Evolutionary conservation across 805 yeast genomes (phyloP), one percentile per base, ranked within the genome.

Genomic region (Cyberlindnera samutprakarnensis): DNA sequence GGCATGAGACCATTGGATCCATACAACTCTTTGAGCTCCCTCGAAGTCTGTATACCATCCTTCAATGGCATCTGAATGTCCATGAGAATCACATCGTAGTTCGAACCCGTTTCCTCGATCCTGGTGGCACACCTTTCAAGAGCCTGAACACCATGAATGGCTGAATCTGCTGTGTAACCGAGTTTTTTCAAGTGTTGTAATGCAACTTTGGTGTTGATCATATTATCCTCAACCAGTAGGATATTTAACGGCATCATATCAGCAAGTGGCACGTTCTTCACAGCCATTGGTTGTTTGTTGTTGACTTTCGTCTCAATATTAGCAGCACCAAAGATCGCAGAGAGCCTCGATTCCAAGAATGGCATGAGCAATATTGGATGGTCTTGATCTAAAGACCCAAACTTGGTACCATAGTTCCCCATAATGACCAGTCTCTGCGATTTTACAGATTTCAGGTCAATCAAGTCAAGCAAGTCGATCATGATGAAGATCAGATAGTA

Each of bases 21-120:
- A 32, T 65, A 67, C 17, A 46, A 32, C 28, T 52, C 48, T 26
- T 43, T 46, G 25, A 92, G 84, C 44, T 87, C 95, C 47, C 79
- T 78, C 2, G 97, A 79, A 6, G 94, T 96, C 43, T 86, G 95
- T 28, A 90, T 75, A 18, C 97, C 97, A 6, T 95, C 83, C 63
- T 86, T 78, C 3, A 83, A 88, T 0, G 97, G 98, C 44, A 92
- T 67, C 58, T 90, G 97, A 45, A 90, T 80, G 62, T 90, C 98
- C 97, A 90, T 90, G 28, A 90, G 69, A 21, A 94, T 88, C 39
- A 90, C 62, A 53, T 90, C 96, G 49, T 81, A 85, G 2, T 95
- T 96, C 12, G 52, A 44, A 11, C 59, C 57, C 5, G 49, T 49
- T 1, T 46, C 46, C 14, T 47, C 37, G 4, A 55, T 36, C 6